Conservation (phyloP, 352 stramenopile species). For the Pythium volutum region DNA sequence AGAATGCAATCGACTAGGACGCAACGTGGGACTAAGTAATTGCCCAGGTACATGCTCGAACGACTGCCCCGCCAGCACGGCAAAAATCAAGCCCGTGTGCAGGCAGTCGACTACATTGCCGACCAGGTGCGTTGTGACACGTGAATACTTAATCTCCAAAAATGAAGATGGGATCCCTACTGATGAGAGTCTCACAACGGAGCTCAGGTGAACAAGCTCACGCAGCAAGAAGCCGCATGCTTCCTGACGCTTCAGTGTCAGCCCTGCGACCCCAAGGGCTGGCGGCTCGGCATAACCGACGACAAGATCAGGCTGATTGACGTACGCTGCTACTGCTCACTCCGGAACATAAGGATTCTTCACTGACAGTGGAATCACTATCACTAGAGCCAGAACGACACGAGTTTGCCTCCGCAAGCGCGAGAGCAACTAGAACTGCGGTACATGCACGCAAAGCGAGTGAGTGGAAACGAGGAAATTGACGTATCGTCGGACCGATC, state of each 20-base stretch:
- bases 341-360: neutral
- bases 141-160: neutral
- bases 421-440: conserved; percentile 42
- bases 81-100: conserved; percentile 25
- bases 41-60: conserved; percentile 48
- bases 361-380: neutral
- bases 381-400: conserved; percentile 54
- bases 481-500: neutral
- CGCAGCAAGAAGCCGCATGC: conserved; percentile 66
- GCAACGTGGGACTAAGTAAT: neutral
- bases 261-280: conserved; percentile 43
- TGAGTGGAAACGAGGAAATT: conserved; percentile 15
- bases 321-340: conserved; percentile 20
- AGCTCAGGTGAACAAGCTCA: conserved; percentile 34
- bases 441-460: conserved; percentile 53
- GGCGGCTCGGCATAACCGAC: conserved; percentile 42
- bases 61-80: conserved; percentile 39
- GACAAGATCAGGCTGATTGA: conserved; percentile 64
- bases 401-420: conserved; percentile 35
- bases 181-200: neutral
- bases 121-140: conserved; percentile 37
- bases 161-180: neutral
- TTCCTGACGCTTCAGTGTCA: conserved; percentile 59
- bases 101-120: conserved; percentile 66
- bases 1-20: no score